These are phyloP conservation scores for Hirschioporus abietinus DNA, from an alignment of 768 basidiomycete genomes.

Conservation along the genomic window DNA sequence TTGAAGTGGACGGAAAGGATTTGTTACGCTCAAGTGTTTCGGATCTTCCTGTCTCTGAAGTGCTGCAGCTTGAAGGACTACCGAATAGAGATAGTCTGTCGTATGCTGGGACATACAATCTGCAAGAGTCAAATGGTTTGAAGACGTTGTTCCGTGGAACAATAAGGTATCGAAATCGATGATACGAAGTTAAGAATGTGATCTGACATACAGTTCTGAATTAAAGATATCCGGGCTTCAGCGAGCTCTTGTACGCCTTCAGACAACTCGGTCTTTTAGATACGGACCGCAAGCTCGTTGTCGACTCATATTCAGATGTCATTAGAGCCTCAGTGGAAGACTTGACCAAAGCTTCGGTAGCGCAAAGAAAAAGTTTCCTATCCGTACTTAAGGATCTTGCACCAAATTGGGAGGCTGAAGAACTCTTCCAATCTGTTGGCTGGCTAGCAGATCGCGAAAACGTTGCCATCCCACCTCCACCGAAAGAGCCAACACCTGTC, in stretches of 20 bases:
- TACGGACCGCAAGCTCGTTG: slow-evolving; percentile 10
- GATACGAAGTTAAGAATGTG: background rate
- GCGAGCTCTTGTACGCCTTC: slow-evolving; percentile 68
- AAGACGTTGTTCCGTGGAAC: slow-evolving; percentile 81
- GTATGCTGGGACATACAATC: slow-evolving; percentile 62
- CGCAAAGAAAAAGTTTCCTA: slow-evolving; percentile 11
- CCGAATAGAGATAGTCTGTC: slow-evolving; percentile 79
- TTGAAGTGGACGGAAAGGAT: slow-evolving; percentile 43
- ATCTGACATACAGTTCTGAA: slow-evolving; percentile 4
- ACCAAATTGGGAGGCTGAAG: slow-evolving; percentile 16
- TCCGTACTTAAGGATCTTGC: slow-evolving; percentile 27
- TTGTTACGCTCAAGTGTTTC: slow-evolving; percentile 58
- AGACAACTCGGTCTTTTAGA: slow-evolving; percentile 59
- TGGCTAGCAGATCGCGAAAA: slow-evolving; percentile 39
- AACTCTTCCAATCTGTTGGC: slow-evolving; percentile 36
- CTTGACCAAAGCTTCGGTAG: background rate
- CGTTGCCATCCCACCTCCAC: slow-evolving; percentile 23
- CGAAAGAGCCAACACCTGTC: slow-evolving; percentile 38
- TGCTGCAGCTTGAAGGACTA: slow-evolving; percentile 71
- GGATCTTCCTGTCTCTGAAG: slow-evolving; percentile 57
- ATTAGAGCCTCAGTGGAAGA: background rate
- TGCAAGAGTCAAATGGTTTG: slow-evolving; percentile 37
- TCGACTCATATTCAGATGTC: background rate
- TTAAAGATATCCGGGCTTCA: slow-evolving; percentile 78
- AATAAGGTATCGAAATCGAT: slow-evolving; percentile 47